phyloP scores from a whole-genome alignment of 2,329 filamentous ascomycete species.

The Pseudocercospora cruenta region DNA sequence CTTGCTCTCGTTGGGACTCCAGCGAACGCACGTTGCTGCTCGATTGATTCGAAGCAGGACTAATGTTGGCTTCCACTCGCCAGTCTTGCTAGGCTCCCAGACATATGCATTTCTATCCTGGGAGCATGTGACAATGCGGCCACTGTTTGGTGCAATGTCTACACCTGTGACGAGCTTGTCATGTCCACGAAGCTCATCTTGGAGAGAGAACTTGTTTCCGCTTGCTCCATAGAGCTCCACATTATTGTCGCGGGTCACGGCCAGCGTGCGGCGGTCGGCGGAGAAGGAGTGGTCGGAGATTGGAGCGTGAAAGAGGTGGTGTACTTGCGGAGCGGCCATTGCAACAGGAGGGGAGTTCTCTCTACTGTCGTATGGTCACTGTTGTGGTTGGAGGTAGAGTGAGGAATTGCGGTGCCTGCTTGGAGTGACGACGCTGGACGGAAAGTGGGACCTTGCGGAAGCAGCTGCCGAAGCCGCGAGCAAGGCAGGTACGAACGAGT shows the following conservation, averaged over 20 bases:
- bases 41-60: slow-evolving; percentile 96
- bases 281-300: slow-evolving; percentile 99
- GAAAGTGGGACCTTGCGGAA: slow-evolving; percentile 6
- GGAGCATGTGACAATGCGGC: slow-evolving; percentile 95
- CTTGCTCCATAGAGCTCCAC: slow-evolving; percentile 83
- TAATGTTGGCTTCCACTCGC: slow-evolving; percentile 95
- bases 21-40: slow-evolving; percentile 93
- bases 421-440: slow-evolving; percentile 19
- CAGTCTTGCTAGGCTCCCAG: slow-evolving; percentile 86
- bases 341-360: slow-evolving; percentile 80
- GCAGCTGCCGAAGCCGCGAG: slow-evolving; percentile 5
- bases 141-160: slow-evolving; percentile 87
- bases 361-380: slow-evolving; percentile 75
- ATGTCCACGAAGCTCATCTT: slow-evolving; percentile 92
- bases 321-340: slow-evolving; percentile 87
- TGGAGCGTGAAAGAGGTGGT: slow-evolving; percentile 94
- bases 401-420: slow-evolving; percentile 3
- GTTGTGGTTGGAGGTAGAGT: not conserved
- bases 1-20: slow-evolving; percentile 95
- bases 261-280: slow-evolving; percentile 82
- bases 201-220: slow-evolving; percentile 73
- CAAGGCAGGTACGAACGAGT: not conserved
- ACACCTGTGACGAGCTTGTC: slow-evolving; percentile 97
- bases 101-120: slow-evolving; percentile 98
- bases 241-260: slow-evolving; percentile 85